Percentiles rank a stretch among this genome's conserved stretches.
Evolutionary conservation across 1,284 basidiomycete species (phyloP).

Genomic region (Phylloporus sp.): DNA sequence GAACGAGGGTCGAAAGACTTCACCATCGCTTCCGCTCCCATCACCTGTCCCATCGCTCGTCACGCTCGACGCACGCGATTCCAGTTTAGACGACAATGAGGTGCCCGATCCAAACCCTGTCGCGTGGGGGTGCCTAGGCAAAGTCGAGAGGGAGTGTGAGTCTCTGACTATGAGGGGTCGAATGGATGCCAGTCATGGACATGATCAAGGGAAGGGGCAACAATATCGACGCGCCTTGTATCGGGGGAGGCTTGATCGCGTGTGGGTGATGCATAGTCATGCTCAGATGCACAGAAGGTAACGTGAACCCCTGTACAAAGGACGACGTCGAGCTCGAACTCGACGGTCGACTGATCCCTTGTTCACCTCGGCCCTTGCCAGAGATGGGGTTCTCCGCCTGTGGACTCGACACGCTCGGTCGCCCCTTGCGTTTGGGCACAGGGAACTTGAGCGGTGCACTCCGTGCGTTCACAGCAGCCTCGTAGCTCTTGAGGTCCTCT

Average conservation of each 20-base stretch:
- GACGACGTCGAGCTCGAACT: constrained; percentile 45
- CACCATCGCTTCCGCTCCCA: constrained; percentile 35
- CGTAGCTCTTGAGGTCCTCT: constrained; percentile 75
- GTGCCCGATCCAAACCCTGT: constrained; percentile 24
- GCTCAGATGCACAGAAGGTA: constrained; percentile 8
- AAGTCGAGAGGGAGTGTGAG: background rate
- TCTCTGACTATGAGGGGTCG: constrained; percentile 3
- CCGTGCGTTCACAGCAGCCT: constrained; percentile 75
- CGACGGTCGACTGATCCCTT: constrained; percentile 42
- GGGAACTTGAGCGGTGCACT: constrained; percentile 60
- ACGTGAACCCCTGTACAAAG: constrained; percentile 48
- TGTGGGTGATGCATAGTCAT: constrained; percentile 3
- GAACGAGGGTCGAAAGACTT: constrained; percentile 63
- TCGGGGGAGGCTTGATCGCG: constrained; percentile 36
- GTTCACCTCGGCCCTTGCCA: constrained; percentile 3
- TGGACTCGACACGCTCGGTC: constrained; percentile 28
- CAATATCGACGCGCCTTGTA: constrained; percentile 36
- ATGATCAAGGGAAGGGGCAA: constrained; percentile 34
- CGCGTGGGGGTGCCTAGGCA: background rate
- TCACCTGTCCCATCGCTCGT: constrained; percentile 41
- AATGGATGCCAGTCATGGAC: constrained; percentile 20
- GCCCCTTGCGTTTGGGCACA: constrained; percentile 36
- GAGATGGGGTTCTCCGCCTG: constrained; percentile 1
- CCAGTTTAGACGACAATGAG: constrained; percentile 24
- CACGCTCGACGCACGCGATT: constrained; percentile 47